phyloP scores from a whole-genome alignment of 78 protist genomes.

The Emiliania huxleyi region DNA sequence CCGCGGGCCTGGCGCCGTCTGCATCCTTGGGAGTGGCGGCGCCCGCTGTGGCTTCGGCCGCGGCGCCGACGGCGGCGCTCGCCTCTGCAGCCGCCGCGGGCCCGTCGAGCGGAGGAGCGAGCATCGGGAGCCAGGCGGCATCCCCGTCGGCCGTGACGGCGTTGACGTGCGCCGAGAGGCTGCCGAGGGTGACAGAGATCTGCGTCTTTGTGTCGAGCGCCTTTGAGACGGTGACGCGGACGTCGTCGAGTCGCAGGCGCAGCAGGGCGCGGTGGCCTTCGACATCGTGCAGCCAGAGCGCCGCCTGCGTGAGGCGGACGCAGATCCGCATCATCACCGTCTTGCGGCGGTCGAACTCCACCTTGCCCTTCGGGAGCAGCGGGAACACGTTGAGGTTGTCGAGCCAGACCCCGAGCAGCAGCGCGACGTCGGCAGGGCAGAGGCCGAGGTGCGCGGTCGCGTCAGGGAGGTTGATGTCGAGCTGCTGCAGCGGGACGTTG shows the following conservation, averaged over 20 bases:
- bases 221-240: neutral
- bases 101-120: neutral
- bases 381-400: neutral
- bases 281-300: neutral
- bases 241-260: neutral
- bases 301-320: neutral
- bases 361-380: neutral
- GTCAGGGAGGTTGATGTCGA: neutral
- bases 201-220: neutral
- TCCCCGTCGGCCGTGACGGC: neutral
- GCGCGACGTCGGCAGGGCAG: neutral
- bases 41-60: neutral
- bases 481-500: neutral
- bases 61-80: neutral
- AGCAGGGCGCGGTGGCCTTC: neutral
- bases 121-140: neutral
- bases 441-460: neutral
- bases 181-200: neutral
- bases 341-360: neutral
- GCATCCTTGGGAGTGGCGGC: neutral
- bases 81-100: neutral
- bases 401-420: neutral
- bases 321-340: neutral
- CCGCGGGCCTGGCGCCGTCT: neutral
- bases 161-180: neutral